A percentile compares a stretch with the other conserved stretches of the same genome.
Evolutionary conservation across 129 eudicot genomes (phyloP).

Genomic region (Lonicera japonica): DNA sequence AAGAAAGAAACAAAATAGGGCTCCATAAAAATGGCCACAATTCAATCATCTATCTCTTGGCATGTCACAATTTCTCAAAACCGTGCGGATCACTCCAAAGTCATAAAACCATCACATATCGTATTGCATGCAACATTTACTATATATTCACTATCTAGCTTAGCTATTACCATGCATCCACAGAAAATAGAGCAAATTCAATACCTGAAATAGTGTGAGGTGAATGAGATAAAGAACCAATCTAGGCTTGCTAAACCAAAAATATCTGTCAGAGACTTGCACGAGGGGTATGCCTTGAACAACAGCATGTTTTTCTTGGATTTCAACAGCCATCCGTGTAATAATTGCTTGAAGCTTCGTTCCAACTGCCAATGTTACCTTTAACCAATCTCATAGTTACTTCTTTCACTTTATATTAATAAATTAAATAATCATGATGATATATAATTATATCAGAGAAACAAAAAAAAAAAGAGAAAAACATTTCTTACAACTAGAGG

Average conservation of each 20-base stretch:
- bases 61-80: no score
- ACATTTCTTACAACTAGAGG: slow-evolving; percentile 68
- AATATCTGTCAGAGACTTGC: slow-evolving; percentile 76
- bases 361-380: slow-evolving; percentile 83
- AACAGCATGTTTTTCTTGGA: slow-evolving; percentile 83
- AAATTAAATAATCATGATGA: not conserved
- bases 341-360: slow-evolving; percentile 92
- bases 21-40: no score
- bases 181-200: not conserved
- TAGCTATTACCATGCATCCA: not conserved
- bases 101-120: no score
- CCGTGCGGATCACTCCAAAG: no score
- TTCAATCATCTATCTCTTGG: no score
- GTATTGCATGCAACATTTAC: no score
- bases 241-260: slow-evolving; percentile 77
- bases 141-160: no score
- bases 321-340: slow-evolving; percentile 85
- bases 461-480: no score
- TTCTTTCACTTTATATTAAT: not conserved
- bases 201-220: slow-evolving; percentile 82
- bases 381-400: slow-evolving; percentile 17
- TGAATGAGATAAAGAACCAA: slow-evolving; percentile 72
- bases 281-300: slow-evolving; percentile 90
- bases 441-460: not conserved
- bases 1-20: no score